These are phyloP conservation scores for Ilex aquifolium DNA, from an alignment of 257 asterid species.

Conservation along the genomic window DNA sequence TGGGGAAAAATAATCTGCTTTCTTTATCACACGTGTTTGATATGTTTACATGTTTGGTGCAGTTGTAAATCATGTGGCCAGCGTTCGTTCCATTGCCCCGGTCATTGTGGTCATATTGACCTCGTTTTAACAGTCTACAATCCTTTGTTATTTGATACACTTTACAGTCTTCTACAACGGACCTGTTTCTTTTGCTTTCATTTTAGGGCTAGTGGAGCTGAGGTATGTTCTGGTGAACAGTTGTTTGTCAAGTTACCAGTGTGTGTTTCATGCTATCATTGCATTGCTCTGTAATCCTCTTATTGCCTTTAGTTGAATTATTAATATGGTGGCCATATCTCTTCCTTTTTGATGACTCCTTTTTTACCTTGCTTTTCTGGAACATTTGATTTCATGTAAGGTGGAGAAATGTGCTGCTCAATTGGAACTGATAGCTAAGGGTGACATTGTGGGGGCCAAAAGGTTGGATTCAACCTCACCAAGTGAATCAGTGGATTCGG, in stretches of 20 bases:
- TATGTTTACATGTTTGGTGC: conserved; percentile 20
- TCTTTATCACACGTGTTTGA: conserved; percentile 6
- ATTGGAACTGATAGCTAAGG: conserved; percentile 50
- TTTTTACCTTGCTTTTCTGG: background rate
- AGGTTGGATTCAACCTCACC: conserved; percentile 20
- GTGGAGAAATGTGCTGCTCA: conserved; percentile 51
- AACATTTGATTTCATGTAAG: conserved; percentile 28
- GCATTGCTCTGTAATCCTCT: background rate
- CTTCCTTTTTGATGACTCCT: background rate
- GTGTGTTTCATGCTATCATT: background rate
- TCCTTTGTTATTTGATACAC: conserved; percentile 55
- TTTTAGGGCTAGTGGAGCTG: conserved; percentile 39
- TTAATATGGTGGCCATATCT: background rate
- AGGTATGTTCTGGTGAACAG: conserved; percentile 31
- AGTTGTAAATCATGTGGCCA: conserved; percentile 85
- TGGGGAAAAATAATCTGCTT: background rate
- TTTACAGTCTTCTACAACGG: conserved; percentile 49
- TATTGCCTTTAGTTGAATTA: background rate
- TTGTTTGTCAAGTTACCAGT: too few species aligned
- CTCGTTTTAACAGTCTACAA: conserved; percentile 73
- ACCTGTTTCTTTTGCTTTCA: conserved; percentile 63
- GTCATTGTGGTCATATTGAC: conserved; percentile 91
- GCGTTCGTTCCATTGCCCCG: conserved; percentile 43
- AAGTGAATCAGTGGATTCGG: conserved; percentile 22
- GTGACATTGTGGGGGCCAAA: conserved; percentile 70